phyloP scores from a whole-genome alignment of 208 protist species.

The Leishmania aethiopica region DNA sequence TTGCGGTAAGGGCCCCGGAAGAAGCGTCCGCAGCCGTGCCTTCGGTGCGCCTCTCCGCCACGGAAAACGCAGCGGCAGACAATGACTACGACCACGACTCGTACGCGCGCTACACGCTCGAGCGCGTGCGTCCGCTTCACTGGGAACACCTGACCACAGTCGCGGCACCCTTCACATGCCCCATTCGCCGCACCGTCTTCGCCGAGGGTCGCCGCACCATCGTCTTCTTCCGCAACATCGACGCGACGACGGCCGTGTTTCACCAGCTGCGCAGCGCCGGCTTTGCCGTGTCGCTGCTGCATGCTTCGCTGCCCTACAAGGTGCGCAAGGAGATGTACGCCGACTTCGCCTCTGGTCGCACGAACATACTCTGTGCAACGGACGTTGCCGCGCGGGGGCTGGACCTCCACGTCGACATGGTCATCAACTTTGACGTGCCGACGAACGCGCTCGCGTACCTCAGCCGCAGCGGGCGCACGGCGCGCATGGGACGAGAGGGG shows the following conservation, averaged over 20 bases:
- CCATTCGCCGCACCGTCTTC: constrained; percentile 64
- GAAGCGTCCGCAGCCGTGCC: background rate
- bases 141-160: constrained; percentile 79
- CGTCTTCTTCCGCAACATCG: constrained; percentile 76
- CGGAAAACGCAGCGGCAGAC: background rate
- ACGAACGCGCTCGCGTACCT: constrained; percentile 81
- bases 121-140: constrained; percentile 62
- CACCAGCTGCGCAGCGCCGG: constrained; percentile 68
- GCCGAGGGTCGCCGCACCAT: constrained; percentile 59
- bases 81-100: constrained; percentile 41
- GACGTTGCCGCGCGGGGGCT: constrained; percentile 87
- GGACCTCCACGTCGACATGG: constrained; percentile 84
- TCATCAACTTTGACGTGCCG: constrained; percentile 90
- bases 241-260: constrained; percentile 74
- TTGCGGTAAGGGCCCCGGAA: too few species aligned
- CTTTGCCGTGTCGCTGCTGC: constrained; percentile 68
- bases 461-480: constrained; percentile 69
- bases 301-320: constrained; percentile 63
- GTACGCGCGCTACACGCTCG: constrained; percentile 44
- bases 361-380: constrained; percentile 91
- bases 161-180: constrained; percentile 79
- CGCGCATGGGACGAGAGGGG: constrained; percentile 74
- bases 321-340: constrained; percentile 69
- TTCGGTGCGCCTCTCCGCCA: background rate
- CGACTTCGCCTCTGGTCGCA: constrained; percentile 77